phyloP scores from a whole-genome alignment of 2,329 filamentous ascomycete genomes.

The Chaetomiaceae sp. region DNA sequence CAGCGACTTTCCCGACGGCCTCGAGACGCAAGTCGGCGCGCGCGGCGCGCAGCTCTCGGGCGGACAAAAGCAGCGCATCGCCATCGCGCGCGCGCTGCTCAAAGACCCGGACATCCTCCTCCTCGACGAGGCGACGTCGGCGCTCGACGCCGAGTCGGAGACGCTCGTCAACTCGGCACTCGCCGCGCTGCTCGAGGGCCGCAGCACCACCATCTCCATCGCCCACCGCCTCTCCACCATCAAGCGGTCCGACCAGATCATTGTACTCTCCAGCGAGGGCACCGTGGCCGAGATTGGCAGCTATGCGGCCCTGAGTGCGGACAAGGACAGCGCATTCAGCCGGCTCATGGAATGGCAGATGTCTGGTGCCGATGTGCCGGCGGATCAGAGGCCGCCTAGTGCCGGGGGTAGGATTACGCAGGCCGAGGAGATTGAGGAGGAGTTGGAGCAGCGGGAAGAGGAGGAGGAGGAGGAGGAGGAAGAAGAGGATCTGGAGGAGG shows the following conservation, averaged over 20 bases:
- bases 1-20: conserved; percentile 88
- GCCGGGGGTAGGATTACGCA: conserved; percentile 44
- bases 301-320: conserved; percentile 69
- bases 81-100: conserved; percentile 88
- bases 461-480: conserved; percentile 28
- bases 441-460: conserved; percentile 40
- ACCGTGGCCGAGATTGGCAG: conserved; percentile 86
- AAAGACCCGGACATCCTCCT: conserved; percentile 97
- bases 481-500: conserved; percentile 16
- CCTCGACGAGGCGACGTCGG: conserved; percentile 92
- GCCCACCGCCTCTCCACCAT: conserved; percentile 95
- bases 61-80: conserved; percentile 96
- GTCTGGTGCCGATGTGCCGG: conserved; percentile 67
- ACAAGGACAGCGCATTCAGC: conserved; percentile 78
- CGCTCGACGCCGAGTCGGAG: conserved; percentile 92
- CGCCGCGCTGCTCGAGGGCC: conserved; percentile 71
- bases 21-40: conserved; percentile 90
- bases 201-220: conserved; percentile 96
- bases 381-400: conserved; percentile 34
- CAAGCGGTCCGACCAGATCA: conserved; percentile 90
- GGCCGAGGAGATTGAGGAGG: conserved; percentile 49
- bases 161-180: conserved; percentile 93
- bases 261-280: conserved; percentile 82
- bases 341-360: conserved; percentile 99
- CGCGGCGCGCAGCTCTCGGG: conserved; percentile 91